Evolutionary conservation across 768 basidiomycete genomes (phyloP).

Genomic region (Collybiopsis confluens): DNA sequence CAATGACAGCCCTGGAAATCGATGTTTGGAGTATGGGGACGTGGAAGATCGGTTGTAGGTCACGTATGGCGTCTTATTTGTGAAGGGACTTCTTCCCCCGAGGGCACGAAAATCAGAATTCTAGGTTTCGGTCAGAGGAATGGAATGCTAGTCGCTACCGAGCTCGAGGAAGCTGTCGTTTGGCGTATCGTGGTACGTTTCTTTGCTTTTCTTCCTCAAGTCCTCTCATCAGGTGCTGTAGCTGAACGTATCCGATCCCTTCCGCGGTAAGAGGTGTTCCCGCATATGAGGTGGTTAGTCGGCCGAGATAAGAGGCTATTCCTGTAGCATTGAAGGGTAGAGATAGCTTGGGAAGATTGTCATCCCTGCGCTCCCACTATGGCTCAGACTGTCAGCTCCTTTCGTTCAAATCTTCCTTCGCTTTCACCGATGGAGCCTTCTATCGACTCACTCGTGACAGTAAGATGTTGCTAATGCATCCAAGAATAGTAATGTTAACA

Average conservation of each 20-base stretch:
- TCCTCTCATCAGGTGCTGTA: too few species aligned
- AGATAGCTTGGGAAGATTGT: background rate
- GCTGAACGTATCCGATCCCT: too few species aligned
- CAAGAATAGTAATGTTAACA: background rate
- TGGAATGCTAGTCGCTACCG: too few species aligned
- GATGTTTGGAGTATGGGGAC: conserved; percentile 32
- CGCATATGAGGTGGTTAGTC: too few species aligned
- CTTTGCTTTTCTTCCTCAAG: too few species aligned
- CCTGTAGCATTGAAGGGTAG: background rate
- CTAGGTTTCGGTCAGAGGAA: too few species aligned
- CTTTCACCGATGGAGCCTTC: background rate
- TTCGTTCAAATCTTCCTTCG: conserved; percentile 3
- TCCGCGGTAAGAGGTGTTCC: too few species aligned
- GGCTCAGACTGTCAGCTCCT: background rate
- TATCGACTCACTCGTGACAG: background rate
- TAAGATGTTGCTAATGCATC: background rate
- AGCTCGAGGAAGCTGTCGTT: too few species aligned
- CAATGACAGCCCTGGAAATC: background rate
- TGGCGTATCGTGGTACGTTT: too few species aligned
- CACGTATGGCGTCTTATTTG: too few species aligned
- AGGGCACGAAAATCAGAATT: too few species aligned
- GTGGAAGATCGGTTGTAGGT: conserved; percentile 31
- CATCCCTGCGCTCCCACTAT: background rate
- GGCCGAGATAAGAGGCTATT: background rate
- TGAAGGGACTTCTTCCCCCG: too few species aligned